These are phyloP conservation scores for Hansfordia pulvinata DNA, from an alignment of 2,329 filamentous ascomycete species.

Conservation along the genomic window DNA sequence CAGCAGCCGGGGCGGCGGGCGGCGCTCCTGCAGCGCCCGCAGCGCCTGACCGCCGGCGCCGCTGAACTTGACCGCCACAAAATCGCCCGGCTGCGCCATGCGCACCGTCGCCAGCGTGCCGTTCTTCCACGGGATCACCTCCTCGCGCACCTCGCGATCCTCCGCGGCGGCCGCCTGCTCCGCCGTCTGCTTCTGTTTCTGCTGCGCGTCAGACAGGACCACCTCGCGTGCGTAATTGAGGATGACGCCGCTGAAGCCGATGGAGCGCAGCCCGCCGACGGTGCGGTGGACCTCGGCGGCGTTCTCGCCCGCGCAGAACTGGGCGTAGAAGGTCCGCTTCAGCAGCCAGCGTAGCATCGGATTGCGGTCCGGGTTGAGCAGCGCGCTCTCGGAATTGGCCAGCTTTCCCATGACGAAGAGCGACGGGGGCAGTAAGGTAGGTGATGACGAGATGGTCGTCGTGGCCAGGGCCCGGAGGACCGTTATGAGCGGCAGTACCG, in stretches of 20 bases:
- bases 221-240: slow-evolving; percentile 76
- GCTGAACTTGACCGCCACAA: slow-evolving; percentile 63
- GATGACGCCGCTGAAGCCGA: slow-evolving; percentile 76
- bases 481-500: slow-evolving; percentile 51
- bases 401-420: slow-evolving; percentile 54
- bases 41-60: slow-evolving; percentile 67
- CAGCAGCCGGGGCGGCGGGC: slow-evolving; percentile 50
- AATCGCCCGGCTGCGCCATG: slow-evolving; percentile 57
- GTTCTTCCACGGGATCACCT: slow-evolving; percentile 57
- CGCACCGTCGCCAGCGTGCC: slow-evolving; percentile 63
- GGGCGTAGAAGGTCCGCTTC: slow-evolving; percentile 75
- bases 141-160: slow-evolving; percentile 35
- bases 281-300: slow-evolving; percentile 53
- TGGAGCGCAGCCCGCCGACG: slow-evolving; percentile 49
- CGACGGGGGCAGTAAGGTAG: slow-evolving; percentile 54
- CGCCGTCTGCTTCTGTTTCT: slow-evolving; percentile 25
- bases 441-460: slow-evolving; percentile 57
- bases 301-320: slow-evolving; percentile 81
- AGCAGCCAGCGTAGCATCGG: slow-evolving; percentile 55
- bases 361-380: slow-evolving; percentile 67
- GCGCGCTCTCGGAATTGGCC: slow-evolving; percentile 50
- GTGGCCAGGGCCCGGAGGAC: slow-evolving; percentile 58
- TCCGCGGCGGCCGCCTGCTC: slow-evolving; percentile 33
- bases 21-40: slow-evolving; percentile 46
- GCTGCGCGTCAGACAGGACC: slow-evolving; percentile 47